phyloP scores from a whole-genome alignment of 148 eudicot genomes.

The Vaccinium myrtillus region DNA sequence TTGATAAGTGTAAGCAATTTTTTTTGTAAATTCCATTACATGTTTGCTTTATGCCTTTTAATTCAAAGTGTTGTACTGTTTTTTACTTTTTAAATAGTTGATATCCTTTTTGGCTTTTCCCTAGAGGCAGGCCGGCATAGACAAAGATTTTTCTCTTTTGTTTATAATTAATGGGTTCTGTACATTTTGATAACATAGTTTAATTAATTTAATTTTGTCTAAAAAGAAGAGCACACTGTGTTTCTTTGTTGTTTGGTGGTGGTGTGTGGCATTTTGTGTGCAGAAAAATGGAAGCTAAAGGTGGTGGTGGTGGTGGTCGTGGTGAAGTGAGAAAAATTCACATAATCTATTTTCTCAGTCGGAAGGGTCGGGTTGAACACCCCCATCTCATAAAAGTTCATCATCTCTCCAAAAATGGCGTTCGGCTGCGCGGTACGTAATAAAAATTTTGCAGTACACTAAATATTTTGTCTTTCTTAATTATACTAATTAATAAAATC shows the following conservation, averaged over 20 bases:
- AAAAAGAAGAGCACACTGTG: slow-evolving; percentile 20
- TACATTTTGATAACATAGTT: not conserved
- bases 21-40: not conserved
- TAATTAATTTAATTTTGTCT: not conserved
- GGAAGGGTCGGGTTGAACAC: slow-evolving; percentile 48
- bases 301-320: slow-evolving; percentile 8
- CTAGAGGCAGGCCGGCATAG: slow-evolving; percentile 28
- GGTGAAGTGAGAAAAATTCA: slow-evolving; percentile 49
- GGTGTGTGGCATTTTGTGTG: slow-evolving; percentile 1
- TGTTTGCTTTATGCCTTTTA: slow-evolving; percentile 15
- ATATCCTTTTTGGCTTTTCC: slow-evolving; percentile 19
- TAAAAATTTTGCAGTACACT: not conserved
- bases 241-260: slow-evolving; percentile 3
- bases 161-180: not conserved
- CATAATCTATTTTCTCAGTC: slow-evolving; percentile 51
- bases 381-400: slow-evolving; percentile 62
- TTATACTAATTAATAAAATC: not conserved
- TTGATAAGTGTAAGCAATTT: slow-evolving; percentile 12
- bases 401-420: slow-evolving; percentile 48
- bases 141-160: slow-evolving; percentile 21
- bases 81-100: not conserved
- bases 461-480: not conserved
- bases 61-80: not conserved
- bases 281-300: slow-evolving; percentile 15
- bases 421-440: slow-evolving; percentile 38